phyloP scores from a whole-genome alignment of 2,329 filamentous ascomycete species.

The Bipolaris zeicola region DNA sequence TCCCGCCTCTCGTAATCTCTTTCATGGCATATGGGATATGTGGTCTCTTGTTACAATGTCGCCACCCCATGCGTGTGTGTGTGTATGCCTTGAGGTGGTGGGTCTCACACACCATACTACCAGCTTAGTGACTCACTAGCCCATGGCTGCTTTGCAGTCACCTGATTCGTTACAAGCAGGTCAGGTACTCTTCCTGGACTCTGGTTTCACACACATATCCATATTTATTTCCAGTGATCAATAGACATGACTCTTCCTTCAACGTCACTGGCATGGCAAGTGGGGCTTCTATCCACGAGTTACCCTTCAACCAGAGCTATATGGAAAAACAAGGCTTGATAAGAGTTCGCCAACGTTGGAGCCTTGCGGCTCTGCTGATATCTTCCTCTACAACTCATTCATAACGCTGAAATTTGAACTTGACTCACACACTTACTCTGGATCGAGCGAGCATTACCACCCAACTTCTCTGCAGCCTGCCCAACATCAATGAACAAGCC shows the following conservation, averaged over 20 bases:
- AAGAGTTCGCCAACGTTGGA: not conserved
- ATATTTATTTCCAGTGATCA: not conserved
- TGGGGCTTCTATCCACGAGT: not conserved
- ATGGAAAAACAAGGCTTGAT: not conserved
- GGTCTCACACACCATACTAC: not conserved
- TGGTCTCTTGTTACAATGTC: not conserved
- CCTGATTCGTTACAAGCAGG: not conserved
- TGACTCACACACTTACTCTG: not conserved
- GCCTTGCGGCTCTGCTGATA: not conserved
- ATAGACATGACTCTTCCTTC: no score
- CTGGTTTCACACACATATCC: not conserved
- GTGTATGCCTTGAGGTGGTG: not conserved
- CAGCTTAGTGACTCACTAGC: conserved; percentile 2
- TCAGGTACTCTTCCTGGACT: not conserved
- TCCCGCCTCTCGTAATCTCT: not conserved
- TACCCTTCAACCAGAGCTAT: not conserved
- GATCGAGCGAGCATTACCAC: not conserved
- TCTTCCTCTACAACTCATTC: not conserved
- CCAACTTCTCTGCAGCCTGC: not conserved
- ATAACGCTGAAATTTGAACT: not conserved
- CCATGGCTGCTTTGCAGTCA: not conserved
- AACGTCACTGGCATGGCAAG: not conserved
- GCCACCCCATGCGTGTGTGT: not conserved
- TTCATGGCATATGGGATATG: not conserved
- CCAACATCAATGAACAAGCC: conserved; percentile 13